Percentiles rank a stretch among this genome's conserved stretches.
Conservation (phyloP, 2,329 filamentous ascomycete genomes). For the Fusarium pseudograminearum region DNA sequence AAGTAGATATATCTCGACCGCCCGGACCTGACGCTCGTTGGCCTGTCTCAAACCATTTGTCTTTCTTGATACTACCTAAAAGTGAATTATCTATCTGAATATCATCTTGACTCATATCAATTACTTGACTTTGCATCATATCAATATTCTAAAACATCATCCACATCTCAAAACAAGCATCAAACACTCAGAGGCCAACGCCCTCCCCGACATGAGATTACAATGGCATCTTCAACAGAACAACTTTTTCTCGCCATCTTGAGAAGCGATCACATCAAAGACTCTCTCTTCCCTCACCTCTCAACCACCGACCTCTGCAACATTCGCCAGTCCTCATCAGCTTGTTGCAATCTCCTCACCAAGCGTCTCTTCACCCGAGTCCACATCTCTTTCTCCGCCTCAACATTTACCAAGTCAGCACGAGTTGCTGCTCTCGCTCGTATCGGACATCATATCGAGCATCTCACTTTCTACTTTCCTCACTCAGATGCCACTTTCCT, state of each 20-base stretch:
- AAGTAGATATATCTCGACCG: constrained; percentile 47
- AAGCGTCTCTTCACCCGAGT: constrained; percentile 76
- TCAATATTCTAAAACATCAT: constrained; percentile 7
- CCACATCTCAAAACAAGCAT: neutral
- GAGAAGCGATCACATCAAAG: constrained; percentile 63
- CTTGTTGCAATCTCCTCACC: constrained; percentile 77
- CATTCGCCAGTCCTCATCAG: constrained; percentile 75
- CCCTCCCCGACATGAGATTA: constrained; percentile 60
- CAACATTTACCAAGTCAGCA: constrained; percentile 79
- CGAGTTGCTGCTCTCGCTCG: constrained; percentile 80
- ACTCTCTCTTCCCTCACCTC: constrained; percentile 63
- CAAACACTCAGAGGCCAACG: constrained; percentile 13
- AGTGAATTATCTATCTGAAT: constrained; percentile 8
- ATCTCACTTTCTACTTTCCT: constrained; percentile 80
- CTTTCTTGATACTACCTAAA: constrained; percentile 24
- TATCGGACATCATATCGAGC: constrained; percentile 83
- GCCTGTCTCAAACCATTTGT: constrained; percentile 17
- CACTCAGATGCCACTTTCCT: constrained; percentile 84
- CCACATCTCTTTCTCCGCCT: constrained; percentile 77
- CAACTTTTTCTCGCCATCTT: constrained; percentile 67
- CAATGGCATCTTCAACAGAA: constrained; percentile 63
- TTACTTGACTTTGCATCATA: constrained; percentile 1
- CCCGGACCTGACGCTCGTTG: constrained; percentile 36
- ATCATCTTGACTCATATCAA: constrained; percentile 18
- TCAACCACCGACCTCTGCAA: constrained; percentile 66